phyloP scores from a whole-genome alignment of 306 rosid species.

The Quercus robur region DNA sequence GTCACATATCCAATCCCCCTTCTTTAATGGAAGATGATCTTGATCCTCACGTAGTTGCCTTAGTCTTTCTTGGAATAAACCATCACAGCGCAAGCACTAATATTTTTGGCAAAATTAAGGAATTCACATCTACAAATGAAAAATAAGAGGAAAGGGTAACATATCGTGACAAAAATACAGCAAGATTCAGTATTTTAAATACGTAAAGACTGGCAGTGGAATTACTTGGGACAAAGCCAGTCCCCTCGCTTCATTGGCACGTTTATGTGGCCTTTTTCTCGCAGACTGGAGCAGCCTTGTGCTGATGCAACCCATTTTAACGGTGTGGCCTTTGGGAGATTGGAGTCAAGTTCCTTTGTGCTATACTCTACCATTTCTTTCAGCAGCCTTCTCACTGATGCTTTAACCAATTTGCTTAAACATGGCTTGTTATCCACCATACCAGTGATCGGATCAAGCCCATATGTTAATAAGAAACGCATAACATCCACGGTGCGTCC shows the following conservation, averaged over 20 bases:
- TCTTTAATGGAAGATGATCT: slow-evolving; percentile 68
- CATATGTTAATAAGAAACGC: slow-evolving; percentile 72
- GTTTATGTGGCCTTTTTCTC: slow-evolving; percentile 24
- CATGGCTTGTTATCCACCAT: slow-evolving; percentile 58
- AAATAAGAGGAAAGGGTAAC: slow-evolving; percentile 14
- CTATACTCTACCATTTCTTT: slow-evolving; percentile 54
- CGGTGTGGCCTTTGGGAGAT: slow-evolving; percentile 15
- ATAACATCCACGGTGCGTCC: slow-evolving; percentile 78
- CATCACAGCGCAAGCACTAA: slow-evolving; percentile 74
- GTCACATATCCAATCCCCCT: slow-evolving; percentile 86
- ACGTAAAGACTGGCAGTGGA: slow-evolving; percentile 10
- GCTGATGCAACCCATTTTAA: slow-evolving; percentile 12
- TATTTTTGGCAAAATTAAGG: slow-evolving; percentile 67
- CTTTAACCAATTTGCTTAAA: slow-evolving; percentile 47
- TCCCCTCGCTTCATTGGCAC: slow-evolving; percentile 66
- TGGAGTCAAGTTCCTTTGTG: slow-evolving; percentile 24
- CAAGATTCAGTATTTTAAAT: slow-evolving; percentile 8
- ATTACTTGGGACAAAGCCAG: slow-evolving; percentile 81
- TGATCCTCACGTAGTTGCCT: slow-evolving; percentile 46
- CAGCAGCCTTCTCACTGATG: slow-evolving; percentile 64
- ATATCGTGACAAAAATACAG: slow-evolving; percentile 3
- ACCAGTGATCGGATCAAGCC: slow-evolving; percentile 55
- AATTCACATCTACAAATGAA: slow-evolving; percentile 63
- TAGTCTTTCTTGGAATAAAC: slow-evolving; percentile 50
- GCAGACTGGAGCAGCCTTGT: slow-evolving; percentile 23